A percentile compares a stretch with the other conserved stretches of the same genome.
These are phyloP conservation scores for Cutaneotrichosporon cavernicola DNA, from an alignment of 1,284 basidiomycete genomes.

Conservation along the genomic window DNA sequence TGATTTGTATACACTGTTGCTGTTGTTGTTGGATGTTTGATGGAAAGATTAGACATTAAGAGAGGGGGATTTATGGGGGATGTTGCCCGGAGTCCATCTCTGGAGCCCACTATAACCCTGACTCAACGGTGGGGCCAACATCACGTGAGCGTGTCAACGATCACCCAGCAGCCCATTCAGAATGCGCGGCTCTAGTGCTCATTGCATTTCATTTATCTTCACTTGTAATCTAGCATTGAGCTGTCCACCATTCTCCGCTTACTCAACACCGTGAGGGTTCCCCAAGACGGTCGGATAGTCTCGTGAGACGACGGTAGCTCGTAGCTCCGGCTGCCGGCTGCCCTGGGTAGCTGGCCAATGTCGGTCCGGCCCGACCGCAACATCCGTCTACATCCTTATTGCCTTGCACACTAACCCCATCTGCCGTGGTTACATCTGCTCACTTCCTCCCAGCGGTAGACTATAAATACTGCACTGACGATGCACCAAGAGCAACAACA, in stretches of 20 bases:
- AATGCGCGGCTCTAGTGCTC: not conserved
- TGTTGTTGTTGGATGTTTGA: not conserved
- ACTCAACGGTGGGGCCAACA: not conserved
- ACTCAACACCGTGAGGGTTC: not conserved
- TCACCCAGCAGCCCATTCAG: not conserved
- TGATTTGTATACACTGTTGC: not conserved
- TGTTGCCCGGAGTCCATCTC: not conserved
- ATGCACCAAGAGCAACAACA: no score
- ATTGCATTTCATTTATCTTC: not conserved
- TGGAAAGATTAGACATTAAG: not conserved
- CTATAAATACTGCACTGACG: no score
- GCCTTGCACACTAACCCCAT: not conserved
- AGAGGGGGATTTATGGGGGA: not conserved
- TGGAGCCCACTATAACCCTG: no score
- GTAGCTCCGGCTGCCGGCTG: not conserved
- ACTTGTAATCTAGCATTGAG: not conserved
- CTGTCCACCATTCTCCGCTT: not conserved
- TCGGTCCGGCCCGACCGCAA: not conserved
- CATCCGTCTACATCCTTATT: conserved; percentile 3
- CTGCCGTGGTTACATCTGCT: no score
- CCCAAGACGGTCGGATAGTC: not conserved
- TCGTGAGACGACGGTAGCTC: not conserved
- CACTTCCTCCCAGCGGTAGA: no score
- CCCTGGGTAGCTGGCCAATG: not conserved
- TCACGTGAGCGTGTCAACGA: not conserved